phyloP scores from a whole-genome alignment of 2,329 filamentous ascomycete species.

The Albophoma yamanashiensis region DNA sequence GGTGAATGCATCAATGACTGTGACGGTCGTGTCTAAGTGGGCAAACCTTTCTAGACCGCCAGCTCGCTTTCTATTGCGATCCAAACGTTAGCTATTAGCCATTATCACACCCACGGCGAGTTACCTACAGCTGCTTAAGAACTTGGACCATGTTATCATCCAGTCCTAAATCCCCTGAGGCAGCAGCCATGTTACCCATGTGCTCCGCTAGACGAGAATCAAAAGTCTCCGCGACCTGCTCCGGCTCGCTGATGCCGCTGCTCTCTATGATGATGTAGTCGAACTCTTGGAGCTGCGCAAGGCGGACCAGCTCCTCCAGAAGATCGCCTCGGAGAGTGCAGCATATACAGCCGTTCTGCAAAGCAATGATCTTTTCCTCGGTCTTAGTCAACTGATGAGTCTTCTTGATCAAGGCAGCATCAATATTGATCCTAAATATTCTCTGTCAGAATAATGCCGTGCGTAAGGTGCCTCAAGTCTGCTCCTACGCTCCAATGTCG shows the following conservation, averaged over 20 bases:
- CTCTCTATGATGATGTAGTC: slow-evolving; percentile 67
- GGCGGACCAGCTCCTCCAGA: slow-evolving; percentile 55
- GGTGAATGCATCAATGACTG: slow-evolving; percentile 63
- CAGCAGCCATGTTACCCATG: slow-evolving; percentile 24
- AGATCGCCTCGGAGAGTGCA: slow-evolving; percentile 64
- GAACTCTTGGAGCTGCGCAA: slow-evolving; percentile 50
- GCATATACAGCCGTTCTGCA: slow-evolving; percentile 69
- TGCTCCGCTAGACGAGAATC: slow-evolving; percentile 43
- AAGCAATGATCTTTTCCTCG: slow-evolving; percentile 53
- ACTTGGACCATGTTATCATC: slow-evolving; percentile 23
- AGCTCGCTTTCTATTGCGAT: slow-evolving; percentile 28
- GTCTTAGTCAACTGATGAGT: slow-evolving; percentile 45
- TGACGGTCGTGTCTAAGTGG: slow-evolving; percentile 59
- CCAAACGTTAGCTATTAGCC: background rate
- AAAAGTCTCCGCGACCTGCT: slow-evolving; percentile 67
- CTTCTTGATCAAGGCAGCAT: slow-evolving; percentile 49
- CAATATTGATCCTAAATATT: slow-evolving; percentile 45
- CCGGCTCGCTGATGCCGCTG: slow-evolving; percentile 60
- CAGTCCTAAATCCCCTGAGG: slow-evolving; percentile 16
- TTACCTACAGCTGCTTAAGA: slow-evolving; percentile 23
- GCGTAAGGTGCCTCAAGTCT: background rate
- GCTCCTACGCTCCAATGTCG: slow-evolving; percentile 50
- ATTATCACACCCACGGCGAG: background rate
- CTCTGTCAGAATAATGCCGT: background rate
- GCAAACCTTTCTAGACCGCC: slow-evolving; percentile 58